Conservation (phyloP, 2,329 filamentous ascomycete genomes). For the Ophiostoma montium region DNA sequence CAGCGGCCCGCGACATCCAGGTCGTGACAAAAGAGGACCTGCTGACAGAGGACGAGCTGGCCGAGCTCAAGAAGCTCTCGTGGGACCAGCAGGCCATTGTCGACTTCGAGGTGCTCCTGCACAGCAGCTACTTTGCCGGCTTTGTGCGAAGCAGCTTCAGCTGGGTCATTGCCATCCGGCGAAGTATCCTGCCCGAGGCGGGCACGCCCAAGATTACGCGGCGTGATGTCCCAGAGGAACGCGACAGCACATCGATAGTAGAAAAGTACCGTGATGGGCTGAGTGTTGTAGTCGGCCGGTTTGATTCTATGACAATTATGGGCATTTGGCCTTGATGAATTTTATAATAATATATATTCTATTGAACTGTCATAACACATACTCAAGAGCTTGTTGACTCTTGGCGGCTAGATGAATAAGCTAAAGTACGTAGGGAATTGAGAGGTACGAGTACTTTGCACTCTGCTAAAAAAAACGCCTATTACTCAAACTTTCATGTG, state of each 20-base stretch:
- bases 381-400: too few species aligned
- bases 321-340: conserved; percentile 10
- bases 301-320: conserved; percentile 8
- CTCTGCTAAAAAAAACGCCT: too few species aligned
- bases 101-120: conserved; percentile 9
- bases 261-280: conserved; percentile 10
- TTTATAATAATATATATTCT: background rate
- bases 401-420: too few species aligned
- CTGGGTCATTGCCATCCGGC: conserved; percentile 8
- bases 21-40: conserved; percentile 23
- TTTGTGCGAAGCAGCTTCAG: conserved; percentile 10
- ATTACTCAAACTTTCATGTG: too few species aligned
- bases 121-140: conserved; percentile 8
- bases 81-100: conserved; percentile 16
- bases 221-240: background rate
- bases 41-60: conserved; percentile 18
- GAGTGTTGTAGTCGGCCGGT: conserved; percentile 8
- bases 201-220: conserved; percentile 1
- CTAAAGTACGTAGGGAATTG: too few species aligned
- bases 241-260: background rate
- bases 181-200: conserved; percentile 7
- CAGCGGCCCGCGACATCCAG: conserved; percentile 17
- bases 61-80: conserved; percentile 18
- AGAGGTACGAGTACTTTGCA: too few species aligned
- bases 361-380: too few species aligned